A percentile compares a stretch with the other conserved stretches of the same genome.
phyloP scores from a whole-genome alignment of 148 eudicot species.

The Heliosperma pusillum region DNA sequence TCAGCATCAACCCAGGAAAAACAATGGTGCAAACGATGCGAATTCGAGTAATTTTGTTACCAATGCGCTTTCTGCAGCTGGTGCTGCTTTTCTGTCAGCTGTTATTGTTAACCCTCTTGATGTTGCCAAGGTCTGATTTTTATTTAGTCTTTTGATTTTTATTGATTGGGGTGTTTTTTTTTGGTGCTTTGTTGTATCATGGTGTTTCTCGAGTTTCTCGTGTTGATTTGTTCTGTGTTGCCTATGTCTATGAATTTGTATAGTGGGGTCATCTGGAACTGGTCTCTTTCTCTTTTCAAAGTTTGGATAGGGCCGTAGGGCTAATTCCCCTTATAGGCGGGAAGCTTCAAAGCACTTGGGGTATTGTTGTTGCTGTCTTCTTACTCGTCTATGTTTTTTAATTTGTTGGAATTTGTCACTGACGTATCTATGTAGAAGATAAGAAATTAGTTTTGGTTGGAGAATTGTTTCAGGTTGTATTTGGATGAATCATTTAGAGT shows the following conservation, averaged over 20 bases:
- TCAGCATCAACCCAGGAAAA: constrained; percentile 19
- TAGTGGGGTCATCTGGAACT: not conserved
- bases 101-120: constrained; percentile 92
- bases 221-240: not conserved
- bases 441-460: not conserved
- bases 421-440: not conserved
- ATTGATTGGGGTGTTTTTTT: not conserved
- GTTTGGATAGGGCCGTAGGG: not conserved
- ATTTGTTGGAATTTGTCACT: not conserved
- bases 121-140: constrained; percentile 65
- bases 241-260: not conserved
- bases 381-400: not conserved
- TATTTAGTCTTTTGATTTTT: not conserved
- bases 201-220: not conserved
- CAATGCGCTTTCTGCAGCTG: constrained; percentile 83
- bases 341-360: not conserved
- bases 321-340: not conserved
- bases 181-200: not conserved
- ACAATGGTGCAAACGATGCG: constrained; percentile 25
- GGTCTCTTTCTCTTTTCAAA: not conserved
- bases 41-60: constrained; percentile 41
- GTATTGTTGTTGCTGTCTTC: not conserved
- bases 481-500: not conserved
- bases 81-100: constrained; percentile 88
- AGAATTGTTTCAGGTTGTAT: not conserved